phyloP scores from a whole-genome alignment of 352 stramenopile genomes.

The Globisporangium middletonii region DNA sequence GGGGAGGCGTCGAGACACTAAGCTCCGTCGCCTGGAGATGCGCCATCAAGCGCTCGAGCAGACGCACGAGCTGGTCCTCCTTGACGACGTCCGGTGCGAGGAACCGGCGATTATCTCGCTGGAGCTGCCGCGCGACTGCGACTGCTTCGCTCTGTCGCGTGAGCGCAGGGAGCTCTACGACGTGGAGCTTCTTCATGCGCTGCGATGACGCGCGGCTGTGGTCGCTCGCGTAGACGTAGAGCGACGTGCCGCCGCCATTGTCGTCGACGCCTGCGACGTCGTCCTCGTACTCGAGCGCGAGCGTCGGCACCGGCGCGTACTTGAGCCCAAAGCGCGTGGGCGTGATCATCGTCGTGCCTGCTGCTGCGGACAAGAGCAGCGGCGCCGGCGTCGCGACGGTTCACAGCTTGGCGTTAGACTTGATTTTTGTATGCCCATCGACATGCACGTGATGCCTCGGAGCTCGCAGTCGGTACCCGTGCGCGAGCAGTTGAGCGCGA shows the following conservation, averaged over 20 bases:
- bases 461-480: too few species aligned
- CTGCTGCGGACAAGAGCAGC: background rate
- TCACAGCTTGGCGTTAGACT: too few species aligned
- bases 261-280: conserved; percentile 34
- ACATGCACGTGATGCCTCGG: too few species aligned
- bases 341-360: conserved; percentile 39
- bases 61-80: conserved; percentile 49
- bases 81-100: conserved; percentile 56
- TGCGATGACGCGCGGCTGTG: background rate
- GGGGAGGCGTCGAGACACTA: background rate
- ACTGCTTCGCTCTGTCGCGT: conserved; percentile 36
- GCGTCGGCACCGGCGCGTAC: conserved; percentile 70
- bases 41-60: conserved; percentile 60
- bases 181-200: conserved; percentile 54
- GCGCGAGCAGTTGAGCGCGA: too few species aligned
- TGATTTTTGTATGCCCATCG: too few species aligned
- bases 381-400: background rate
- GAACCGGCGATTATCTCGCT: conserved; percentile 62
- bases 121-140: conserved; percentile 42
- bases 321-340: conserved; percentile 80
- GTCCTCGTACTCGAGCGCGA: conserved; percentile 81
- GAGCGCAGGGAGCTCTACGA: conserved; percentile 69
- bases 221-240: conserved; percentile 49
- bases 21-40: conserved; percentile 25
- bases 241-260: conserved; percentile 25